Conservation (phyloP, 352 stramenopile genomes). For the Pythium rhizo-oryzae region DNA sequence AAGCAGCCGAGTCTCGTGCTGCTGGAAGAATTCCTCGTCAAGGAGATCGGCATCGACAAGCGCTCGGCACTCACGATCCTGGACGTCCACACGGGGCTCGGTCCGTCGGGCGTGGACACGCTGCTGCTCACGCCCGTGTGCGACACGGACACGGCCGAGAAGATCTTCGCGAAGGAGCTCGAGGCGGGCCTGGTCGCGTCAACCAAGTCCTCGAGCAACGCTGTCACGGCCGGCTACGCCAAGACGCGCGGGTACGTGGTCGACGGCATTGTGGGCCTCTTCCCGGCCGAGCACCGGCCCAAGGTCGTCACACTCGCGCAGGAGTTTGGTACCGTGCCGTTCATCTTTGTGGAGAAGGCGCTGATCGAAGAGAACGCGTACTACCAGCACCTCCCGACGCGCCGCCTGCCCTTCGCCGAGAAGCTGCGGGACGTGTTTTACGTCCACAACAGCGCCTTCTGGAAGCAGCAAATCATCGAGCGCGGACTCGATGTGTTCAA, state of each 20-base stretch:
- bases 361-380: constrained; percentile 70
- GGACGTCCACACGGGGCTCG: constrained; percentile 95
- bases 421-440: constrained; percentile 82
- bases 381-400: constrained; percentile 46
- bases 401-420: constrained; percentile 59
- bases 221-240: constrained; percentile 62
- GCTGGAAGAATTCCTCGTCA: constrained; percentile 66
- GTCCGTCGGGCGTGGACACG: constrained; percentile 49
- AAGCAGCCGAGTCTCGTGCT: constrained; percentile 70
- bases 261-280: constrained; percentile 41
- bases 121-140: constrained; percentile 42
- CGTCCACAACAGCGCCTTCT: constrained; percentile 61
- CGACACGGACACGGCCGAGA: constrained; percentile 6
- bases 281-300: constrained; percentile 24
- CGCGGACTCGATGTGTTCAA: constrained; percentile 57
- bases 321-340: constrained; percentile 75
- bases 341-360: constrained; percentile 62
- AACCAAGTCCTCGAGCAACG: constrained; percentile 29
- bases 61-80: constrained; percentile 66
- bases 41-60: constrained; percentile 46
- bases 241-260: constrained; percentile 44
- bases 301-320: constrained; percentile 49
- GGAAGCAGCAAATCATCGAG: constrained; percentile 63
- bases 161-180: constrained; percentile 24
- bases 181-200: constrained; percentile 29